Percentiles rank a stretch among this genome's conserved stretches.
phyloP scores from a whole-genome alignment of 2,329 filamentous ascomycete genomes.

The Neopestalotiopsis sp. region DNA sequence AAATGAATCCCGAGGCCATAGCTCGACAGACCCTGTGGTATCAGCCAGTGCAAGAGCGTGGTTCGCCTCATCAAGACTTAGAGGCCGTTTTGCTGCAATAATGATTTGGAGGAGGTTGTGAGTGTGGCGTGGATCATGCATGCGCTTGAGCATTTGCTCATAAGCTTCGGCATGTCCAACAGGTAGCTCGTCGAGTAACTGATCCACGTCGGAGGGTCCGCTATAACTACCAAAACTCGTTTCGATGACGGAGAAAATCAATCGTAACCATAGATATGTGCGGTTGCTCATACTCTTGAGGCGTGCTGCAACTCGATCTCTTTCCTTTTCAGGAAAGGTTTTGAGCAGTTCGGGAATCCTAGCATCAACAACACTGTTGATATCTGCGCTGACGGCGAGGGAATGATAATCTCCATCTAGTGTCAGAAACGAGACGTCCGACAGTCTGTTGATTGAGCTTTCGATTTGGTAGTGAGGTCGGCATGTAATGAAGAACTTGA shows the following conservation, averaged over 20 bases:
- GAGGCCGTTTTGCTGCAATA: neutral
- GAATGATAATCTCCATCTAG: constrained; percentile 10
- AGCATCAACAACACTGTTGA: constrained; percentile 7
- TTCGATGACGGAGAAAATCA: neutral
- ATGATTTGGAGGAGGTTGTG: neutral
- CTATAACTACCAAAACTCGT: neutral
- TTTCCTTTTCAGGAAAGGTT: neutral
- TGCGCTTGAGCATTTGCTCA: neutral
- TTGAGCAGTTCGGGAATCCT: neutral
- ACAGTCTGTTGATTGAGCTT: neutral
- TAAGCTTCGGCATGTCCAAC: neutral
- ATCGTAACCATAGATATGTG: constrained; percentile 3
- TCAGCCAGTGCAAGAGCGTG: neutral
- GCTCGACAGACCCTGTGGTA: neutral
- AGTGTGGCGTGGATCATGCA: neutral
- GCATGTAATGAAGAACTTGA: constrained; percentile 14
- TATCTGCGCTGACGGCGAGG: neutral
- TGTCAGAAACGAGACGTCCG: neutral
- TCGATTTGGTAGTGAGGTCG: constrained; percentile 10
- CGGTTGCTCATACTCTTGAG: neutral
- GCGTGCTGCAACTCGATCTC: neutral
- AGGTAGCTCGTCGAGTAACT: neutral
- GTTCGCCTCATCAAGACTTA: constrained; percentile 3
- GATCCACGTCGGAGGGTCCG: neutral
- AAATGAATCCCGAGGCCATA: neutral